These are phyloP conservation scores for Domatiomyces catenatus DNA, from an alignment of 2,329 filamentous ascomycete species.

Conservation along the genomic window DNA sequence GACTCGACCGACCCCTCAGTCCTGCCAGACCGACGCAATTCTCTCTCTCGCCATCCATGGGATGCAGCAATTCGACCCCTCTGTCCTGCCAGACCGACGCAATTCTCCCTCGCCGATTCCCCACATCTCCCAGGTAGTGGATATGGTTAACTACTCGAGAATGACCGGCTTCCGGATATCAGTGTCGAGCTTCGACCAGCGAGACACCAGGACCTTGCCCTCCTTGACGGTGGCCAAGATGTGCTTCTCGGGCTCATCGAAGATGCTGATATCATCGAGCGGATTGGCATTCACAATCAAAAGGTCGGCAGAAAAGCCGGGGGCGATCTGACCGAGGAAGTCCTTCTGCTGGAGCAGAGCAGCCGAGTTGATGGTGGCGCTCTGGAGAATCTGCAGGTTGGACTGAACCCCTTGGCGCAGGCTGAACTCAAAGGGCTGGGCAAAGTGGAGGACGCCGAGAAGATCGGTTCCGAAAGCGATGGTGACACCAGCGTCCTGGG, in stretches of 20 bases:
- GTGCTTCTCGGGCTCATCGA: conserved; percentile 32
- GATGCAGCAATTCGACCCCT: too few relatives aligned
- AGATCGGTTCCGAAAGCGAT: conserved; percentile 44
- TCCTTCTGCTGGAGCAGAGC: conserved; percentile 32
- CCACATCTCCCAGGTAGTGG: too few relatives aligned
- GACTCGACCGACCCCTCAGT: too few relatives aligned
- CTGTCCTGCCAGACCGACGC: too few relatives aligned
- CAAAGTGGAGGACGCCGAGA: conserved; percentile 33
- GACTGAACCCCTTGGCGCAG: conserved; percentile 30
- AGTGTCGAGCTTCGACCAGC: conserved; percentile 2
- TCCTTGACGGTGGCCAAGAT: conserved; percentile 40
- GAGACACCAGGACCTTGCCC: conserved; percentile 28
- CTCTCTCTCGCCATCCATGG: too few relatives aligned
- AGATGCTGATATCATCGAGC: conserved; percentile 37
- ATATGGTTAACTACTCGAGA: too few relatives aligned
- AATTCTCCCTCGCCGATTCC: too few relatives aligned
- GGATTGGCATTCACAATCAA: conserved; percentile 39
- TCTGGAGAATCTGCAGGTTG: conserved; percentile 31
- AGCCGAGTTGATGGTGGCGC: conserved; percentile 39
- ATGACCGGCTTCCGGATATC: too few relatives aligned
- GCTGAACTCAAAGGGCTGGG: conserved; percentile 36
- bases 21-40: too few relatives aligned
- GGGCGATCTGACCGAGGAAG: conserved; percentile 35
- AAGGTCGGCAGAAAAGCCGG: conserved; percentile 38
- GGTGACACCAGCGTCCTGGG: conserved; percentile 36